These are phyloP conservation scores for Echinochloa phyllopogon DNA, from an alignment of 176 grass and related monocot genomes.

Conservation along the genomic window DNA sequence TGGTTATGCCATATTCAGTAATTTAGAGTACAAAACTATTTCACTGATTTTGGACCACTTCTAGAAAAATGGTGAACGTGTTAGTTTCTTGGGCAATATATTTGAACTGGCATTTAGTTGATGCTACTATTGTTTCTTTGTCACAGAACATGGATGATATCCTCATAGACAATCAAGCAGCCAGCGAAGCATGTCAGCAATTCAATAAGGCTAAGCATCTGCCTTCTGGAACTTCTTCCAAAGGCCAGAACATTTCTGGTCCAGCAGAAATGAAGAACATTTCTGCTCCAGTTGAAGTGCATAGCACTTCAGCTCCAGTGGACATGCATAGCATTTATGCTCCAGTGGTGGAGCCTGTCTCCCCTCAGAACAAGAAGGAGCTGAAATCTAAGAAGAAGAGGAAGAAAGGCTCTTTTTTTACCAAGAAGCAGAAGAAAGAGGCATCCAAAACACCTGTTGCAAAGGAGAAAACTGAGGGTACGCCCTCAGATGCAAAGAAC, in stretches of 20 bases:
- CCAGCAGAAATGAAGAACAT: conserved; percentile 5
- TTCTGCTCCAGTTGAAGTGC: not conserved
- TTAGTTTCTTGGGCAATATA: conserved; percentile 24
- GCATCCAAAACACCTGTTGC: not conserved
- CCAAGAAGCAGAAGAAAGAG: conserved; percentile 31
- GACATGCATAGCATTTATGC: not conserved
- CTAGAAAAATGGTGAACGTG: not conserved
- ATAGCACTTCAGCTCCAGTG: not conserved
- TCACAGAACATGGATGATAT: conserved; percentile 52
- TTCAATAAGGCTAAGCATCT: conserved; percentile 35
- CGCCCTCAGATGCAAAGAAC: not conserved
- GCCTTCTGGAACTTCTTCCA: conserved; percentile 26
- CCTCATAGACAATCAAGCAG: conserved; percentile 59
- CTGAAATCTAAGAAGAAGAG: conserved; percentile 14
- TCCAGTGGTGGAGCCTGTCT: conserved; percentile 13
- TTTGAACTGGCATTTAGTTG: conserved; percentile 28
- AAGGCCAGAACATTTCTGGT: conserved; percentile 15
- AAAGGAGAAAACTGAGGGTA: conserved; percentile 33
- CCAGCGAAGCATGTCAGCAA: conserved; percentile 42
- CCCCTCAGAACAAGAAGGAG: conserved; percentile 39
- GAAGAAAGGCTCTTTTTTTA: not conserved
- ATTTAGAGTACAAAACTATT: not conserved
- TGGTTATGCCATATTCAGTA: not conserved
- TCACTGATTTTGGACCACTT: conserved; percentile 15
- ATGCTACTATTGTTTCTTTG: conserved; percentile 25